Percentiles rank a stretch among this genome's conserved stretches.
Evolutionary conservation across 805 yeast genomes (phyloP).

Genomic region (Maudiozyma pseudohumilis): DNA sequence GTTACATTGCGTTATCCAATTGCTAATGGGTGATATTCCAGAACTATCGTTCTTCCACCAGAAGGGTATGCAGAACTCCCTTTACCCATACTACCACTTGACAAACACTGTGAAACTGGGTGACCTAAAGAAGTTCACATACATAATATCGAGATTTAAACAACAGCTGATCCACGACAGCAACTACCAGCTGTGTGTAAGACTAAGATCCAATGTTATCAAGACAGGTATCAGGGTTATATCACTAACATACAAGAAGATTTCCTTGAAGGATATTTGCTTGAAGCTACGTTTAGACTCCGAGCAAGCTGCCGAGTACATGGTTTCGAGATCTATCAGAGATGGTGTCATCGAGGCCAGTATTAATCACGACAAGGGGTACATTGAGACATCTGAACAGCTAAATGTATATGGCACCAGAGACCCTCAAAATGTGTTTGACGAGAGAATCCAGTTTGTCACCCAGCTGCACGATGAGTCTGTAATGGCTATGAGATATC

Average conservation of each 20-base stretch:
- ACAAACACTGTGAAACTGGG: conserved; percentile 90
- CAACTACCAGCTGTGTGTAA: conserved; percentile 70
- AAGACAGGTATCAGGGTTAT: conserved; percentile 94
- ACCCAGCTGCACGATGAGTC: conserved; percentile 83
- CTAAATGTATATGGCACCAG: conserved; percentile 79
- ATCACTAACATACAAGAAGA: conserved; percentile 80
- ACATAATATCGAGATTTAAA: conserved; percentile 56
- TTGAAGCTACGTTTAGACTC: conserved; percentile 83
- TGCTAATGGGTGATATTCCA: conserved; percentile 95
- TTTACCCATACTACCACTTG: conserved; percentile 75
- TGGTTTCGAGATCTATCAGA: conserved; percentile 91
- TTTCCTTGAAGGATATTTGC: conserved; percentile 88
- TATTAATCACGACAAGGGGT: conserved; percentile 83
- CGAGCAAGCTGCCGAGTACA: conserved; percentile 93
- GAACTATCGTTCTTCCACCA: conserved; percentile 74
- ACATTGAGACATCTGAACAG: conserved; percentile 81
- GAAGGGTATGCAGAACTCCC: conserved; percentile 44
- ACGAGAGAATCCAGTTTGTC: conserved; percentile 90
- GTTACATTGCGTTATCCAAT: conserved; percentile 76
- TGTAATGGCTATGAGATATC: conserved; percentile 92
- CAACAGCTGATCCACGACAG: conserved; percentile 60
- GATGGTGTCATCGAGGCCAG: conserved; percentile 96
- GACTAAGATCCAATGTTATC: conserved; percentile 93
- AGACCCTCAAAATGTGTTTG: conserved; percentile 78
- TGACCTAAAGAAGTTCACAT: conserved; percentile 71